Evolutionary conservation across 2,329 filamentous ascomycete species (phyloP).

Genomic region (Lachnum nothofagi): DNA sequence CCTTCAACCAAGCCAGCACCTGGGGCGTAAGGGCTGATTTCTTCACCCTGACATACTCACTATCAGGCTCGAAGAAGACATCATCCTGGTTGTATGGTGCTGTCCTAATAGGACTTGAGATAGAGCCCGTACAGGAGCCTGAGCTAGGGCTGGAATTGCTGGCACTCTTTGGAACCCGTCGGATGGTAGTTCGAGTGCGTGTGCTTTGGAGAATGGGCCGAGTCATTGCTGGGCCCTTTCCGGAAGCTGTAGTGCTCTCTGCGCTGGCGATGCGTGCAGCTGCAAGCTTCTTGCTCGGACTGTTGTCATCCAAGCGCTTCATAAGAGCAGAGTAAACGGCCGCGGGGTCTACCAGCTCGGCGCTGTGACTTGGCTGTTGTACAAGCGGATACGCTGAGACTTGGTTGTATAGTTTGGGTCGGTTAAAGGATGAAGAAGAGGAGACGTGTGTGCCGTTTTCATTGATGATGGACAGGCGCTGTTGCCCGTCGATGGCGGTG

Average conservation of each 20-base stretch:
- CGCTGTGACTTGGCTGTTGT: slow-evolving; percentile 16
- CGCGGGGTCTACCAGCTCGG: slow-evolving; percentile 45
- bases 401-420: slow-evolving; percentile 27
- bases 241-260: slow-evolving; percentile 13
- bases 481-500: slow-evolving; percentile 46
- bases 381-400: slow-evolving; percentile 25
- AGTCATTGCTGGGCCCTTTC: slow-evolving; percentile 9
- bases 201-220: slow-evolving; percentile 16
- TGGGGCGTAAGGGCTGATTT: too few species aligned
- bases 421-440: slow-evolving; percentile 37
- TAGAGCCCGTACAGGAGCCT: too few species aligned
- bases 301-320: slow-evolving; percentile 45
- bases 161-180: slow-evolving; percentile 19
- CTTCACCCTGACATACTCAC: too few species aligned
- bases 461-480: slow-evolving; percentile 60
- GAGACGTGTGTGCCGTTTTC: slow-evolving; percentile 47
- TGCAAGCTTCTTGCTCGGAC: slow-evolving; percentile 25
- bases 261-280: slow-evolving; percentile 18
- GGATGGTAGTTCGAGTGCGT: slow-evolving; percentile 21
- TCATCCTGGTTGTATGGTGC: slow-evolving; percentile 13
- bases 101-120: slow-evolving; percentile 10
- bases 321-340: slow-evolving; percentile 62
- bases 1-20: too few species aligned
- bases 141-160: slow-evolving; percentile 4
- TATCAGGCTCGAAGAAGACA: too few species aligned